Evolutionary conservation across 2,329 filamentous ascomycete species (phyloP), one percentile per base, ranked within the genome.

Genomic region (Hypocrella siamensis): DNA sequence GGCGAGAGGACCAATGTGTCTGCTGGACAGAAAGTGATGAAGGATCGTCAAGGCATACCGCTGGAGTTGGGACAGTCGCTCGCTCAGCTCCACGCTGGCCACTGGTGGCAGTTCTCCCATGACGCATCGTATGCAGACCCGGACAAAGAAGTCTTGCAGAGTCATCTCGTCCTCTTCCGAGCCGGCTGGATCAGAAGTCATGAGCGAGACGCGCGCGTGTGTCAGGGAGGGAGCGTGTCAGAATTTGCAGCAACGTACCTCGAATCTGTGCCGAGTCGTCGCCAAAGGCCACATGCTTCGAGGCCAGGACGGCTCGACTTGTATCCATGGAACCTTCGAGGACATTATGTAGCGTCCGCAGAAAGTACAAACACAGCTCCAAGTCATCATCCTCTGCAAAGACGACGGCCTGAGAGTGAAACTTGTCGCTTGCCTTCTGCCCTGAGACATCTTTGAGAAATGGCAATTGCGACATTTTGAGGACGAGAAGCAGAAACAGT

Each of bases 331-430:
- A 35, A 73, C 72, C 75, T 17, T 69, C 64, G 12, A 93, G 57
- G 17, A 92, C 66, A 40, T 83, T 79, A 5, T 75, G 75, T 2
- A 93, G 52, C 3, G 79, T 79, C 31, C 72, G 71, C 15, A 94
- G 56, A 44, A 88, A 79, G 50, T 93, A 92, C 3, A 82, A 58
- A 38, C 76, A 83, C 35, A 85, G 67, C 38, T 80, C 78, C 6
- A 85, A 63, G 41, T 92, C 80, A 39, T 84, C 74, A 6, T 73
- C 64, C 28, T 63, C 58, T 3, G 54, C 57, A 36, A 70, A 52
- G 0, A 35, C 28, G 4, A 38, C 25, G 3, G 38, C 31, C 3
- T 44, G 37, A 19, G 29, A 35, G 21, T 44, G 37, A 15, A 34
- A 19, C n/a, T 33, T 40, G 14, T 43, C 34, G 14, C 31, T 31